Conservation (phyloP, 192 early-diverging fungal species). For the Coemansia sp. region DNA sequence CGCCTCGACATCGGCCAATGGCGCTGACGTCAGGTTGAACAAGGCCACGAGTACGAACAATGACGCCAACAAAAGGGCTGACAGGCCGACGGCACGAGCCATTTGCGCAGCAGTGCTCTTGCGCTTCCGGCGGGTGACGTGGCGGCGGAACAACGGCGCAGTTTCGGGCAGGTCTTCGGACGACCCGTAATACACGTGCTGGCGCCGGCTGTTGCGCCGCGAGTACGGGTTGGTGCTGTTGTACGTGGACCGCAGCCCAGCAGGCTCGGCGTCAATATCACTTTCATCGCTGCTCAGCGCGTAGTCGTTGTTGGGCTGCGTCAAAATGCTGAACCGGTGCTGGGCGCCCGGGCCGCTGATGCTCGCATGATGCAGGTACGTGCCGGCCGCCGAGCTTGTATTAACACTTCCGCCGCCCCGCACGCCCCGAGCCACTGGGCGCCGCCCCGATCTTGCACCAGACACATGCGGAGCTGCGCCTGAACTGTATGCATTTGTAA, state of each 20-base stretch:
- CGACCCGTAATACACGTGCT: slow-evolving; percentile 51
- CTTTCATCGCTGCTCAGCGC: slow-evolving; percentile 48
- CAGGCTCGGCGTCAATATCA: slow-evolving; percentile 48
- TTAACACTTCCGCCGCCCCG: slow-evolving; percentile 13
- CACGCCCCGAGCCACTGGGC: background rate
- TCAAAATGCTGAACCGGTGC: slow-evolving; percentile 51
- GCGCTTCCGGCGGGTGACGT: slow-evolving; percentile 44
- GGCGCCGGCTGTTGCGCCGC: slow-evolving; percentile 48
- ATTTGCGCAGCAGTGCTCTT: slow-evolving; percentile 21
- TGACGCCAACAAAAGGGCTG: slow-evolving; percentile 24
- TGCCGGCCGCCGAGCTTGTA: background rate
- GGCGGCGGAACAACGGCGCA: slow-evolving; percentile 50
- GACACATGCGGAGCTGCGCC: slow-evolving; percentile 13
- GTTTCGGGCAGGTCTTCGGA: slow-evolving; percentile 52
- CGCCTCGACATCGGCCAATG: slow-evolving; percentile 51
- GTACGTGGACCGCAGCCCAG: slow-evolving; percentile 47
- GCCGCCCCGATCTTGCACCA: background rate
- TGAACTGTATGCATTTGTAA: slow-evolving; percentile 24
- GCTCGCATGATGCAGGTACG: slow-evolving; percentile 14
- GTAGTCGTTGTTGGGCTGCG: slow-evolving; percentile 50
- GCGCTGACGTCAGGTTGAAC: slow-evolving; percentile 53
- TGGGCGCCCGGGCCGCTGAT: slow-evolving; percentile 24
- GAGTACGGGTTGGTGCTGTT: slow-evolving; percentile 31
- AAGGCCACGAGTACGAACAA: slow-evolving; percentile 44
- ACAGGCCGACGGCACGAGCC: slow-evolving; percentile 20